phyloP scores from a whole-genome alignment of 257 asterid species.

The Solanum chaucha region DNA sequence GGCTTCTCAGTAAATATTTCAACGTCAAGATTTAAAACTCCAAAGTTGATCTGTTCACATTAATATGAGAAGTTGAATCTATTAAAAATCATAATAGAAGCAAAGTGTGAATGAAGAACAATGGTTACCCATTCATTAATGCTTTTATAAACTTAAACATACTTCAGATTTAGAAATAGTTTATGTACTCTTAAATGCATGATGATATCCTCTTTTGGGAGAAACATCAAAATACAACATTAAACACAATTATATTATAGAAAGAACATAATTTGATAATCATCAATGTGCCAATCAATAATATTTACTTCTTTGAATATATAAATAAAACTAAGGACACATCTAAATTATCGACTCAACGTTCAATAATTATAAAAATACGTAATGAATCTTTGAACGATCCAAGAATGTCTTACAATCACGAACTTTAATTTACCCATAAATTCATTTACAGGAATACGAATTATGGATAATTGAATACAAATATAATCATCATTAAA shows the following conservation, averaged over 20 bases:
- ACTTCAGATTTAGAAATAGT: neutral
- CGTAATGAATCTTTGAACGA: neutral
- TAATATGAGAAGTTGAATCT: neutral
- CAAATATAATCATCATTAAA: neutral
- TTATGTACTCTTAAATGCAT: neutral
- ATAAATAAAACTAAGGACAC: neutral
- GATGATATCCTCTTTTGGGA: neutral
- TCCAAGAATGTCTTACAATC: neutral
- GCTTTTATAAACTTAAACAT: neutral
- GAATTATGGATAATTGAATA: neutral
- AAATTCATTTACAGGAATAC: neutral
- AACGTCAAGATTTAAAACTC: neutral
- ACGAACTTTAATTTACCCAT: neutral
- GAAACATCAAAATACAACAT: neutral
- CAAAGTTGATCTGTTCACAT: neutral
- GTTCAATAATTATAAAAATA: too few species aligned
- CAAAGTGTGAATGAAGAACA: neutral
- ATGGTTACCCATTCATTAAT: neutral
- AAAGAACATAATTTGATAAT: neutral
- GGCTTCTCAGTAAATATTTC: neutral
- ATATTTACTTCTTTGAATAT: too few species aligned
- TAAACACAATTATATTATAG: neutral
- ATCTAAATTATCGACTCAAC: neutral
- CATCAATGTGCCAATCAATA: neutral
- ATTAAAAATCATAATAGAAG: too few species aligned